These are phyloP conservation scores for Agaricus sinodeliciosus DNA, from an alignment of 768 basidiomycete species.

Conservation along the genomic window DNA sequence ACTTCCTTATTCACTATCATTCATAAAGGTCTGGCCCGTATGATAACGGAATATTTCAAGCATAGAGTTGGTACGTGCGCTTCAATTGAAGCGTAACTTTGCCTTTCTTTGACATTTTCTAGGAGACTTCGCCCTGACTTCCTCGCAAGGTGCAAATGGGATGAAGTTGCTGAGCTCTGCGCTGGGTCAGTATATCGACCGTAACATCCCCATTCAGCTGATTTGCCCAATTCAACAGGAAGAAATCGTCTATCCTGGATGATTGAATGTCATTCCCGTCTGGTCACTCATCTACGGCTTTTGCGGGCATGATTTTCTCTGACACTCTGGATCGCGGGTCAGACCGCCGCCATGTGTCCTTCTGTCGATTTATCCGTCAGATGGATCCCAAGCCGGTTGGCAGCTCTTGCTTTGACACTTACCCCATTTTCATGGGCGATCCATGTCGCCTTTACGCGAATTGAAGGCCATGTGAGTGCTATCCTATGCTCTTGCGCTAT, in stretches of 20 bases:
- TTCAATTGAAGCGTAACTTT: background rate
- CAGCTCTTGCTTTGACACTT: slow-evolving; percentile 39
- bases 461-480: slow-evolving; percentile 60
- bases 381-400: slow-evolving; percentile 40
- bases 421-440: slow-evolving; percentile 48
- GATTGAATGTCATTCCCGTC: slow-evolving; percentile 63
- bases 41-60: slow-evolving; percentile 48
- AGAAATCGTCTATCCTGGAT: slow-evolving; percentile 31
- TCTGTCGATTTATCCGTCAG: slow-evolving; percentile 34
- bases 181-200: slow-evolving; percentile 39
- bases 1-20: background rate
- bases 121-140: slow-evolving; percentile 61
- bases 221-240: slow-evolving; percentile 17
- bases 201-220: background rate
- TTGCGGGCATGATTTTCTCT: slow-evolving; percentile 60
- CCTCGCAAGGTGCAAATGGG: slow-evolving; percentile 59
- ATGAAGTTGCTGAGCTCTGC: slow-evolving; percentile 37
- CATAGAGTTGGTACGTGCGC: slow-evolving; percentile 44
- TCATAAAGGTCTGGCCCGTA: slow-evolving; percentile 36
- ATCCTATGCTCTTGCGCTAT: background rate
- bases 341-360: slow-evolving; percentile 44
- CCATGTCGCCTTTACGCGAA: slow-evolving; percentile 54
- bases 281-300: slow-evolving; percentile 63
- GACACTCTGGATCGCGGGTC: slow-evolving; percentile 56
- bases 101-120: background rate